phyloP scores from a whole-genome alignment of 2,329 filamentous ascomycete genomes.

The Neurospora sp. region DNA sequence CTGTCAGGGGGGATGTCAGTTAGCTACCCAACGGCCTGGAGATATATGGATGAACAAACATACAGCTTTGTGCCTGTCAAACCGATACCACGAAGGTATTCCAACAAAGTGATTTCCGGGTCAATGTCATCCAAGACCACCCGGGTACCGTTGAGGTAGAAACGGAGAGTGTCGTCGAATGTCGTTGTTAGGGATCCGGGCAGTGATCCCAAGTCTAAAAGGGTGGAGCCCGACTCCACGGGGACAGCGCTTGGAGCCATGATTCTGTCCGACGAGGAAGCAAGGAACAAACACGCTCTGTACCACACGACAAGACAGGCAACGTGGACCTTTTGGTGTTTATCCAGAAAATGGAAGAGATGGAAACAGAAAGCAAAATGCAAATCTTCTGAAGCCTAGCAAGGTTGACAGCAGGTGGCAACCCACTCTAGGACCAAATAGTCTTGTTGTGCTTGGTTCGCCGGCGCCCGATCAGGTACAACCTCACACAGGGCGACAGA shows the following conservation, averaged over 20 bases:
- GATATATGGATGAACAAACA: conserved; percentile 14
- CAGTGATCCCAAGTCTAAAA: conserved; percentile 8
- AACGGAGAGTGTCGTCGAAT: conserved; percentile 81
- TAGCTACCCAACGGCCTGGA: background rate
- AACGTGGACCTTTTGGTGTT: background rate
- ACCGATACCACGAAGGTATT: conserved; percentile 87
- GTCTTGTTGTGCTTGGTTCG: background rate
- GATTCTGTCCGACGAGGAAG: background rate
- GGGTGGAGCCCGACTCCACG: conserved; percentile 26
- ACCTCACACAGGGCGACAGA: background rate
- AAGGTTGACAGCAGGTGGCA: background rate
- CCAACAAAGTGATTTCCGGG: conserved; percentile 82
- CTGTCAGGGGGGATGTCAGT: conserved; percentile 23
- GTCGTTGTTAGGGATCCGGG: conserved; percentile 52
- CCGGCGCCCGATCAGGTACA: background rate
- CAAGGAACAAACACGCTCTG: background rate
- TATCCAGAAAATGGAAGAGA: background rate
- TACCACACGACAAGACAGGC: too few relatives aligned
- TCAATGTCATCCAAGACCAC: conserved; percentile 79
- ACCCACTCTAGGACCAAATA: background rate
- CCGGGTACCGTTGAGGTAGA: conserved; percentile 90
- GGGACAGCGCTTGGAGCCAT: conserved; percentile 51
- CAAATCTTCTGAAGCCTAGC: background rate
- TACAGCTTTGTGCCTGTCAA: conserved; percentile 88
- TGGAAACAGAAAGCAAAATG: background rate